Evolutionary conservation across 2,329 filamentous ascomycete species (phyloP), one percentile per base, ranked within the genome.

Genomic region (Ascochyta koolunga): DNA sequence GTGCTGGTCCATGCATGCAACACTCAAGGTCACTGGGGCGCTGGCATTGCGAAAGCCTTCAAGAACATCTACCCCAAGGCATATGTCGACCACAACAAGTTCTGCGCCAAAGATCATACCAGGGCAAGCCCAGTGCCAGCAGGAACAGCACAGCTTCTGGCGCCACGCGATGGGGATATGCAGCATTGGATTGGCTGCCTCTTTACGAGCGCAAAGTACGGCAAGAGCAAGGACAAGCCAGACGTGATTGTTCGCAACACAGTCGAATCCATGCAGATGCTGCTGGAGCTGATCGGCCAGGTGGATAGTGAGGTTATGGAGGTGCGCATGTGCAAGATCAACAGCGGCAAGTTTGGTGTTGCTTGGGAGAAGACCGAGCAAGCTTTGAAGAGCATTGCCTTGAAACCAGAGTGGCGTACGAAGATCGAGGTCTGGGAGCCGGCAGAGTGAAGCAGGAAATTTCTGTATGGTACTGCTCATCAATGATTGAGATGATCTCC

Each of bases 1-100:
- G 75, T 83, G 15, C 70, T 87, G 15, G 78, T 86, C 52, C 84
- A 87, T 67, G 83, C 84, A 11, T 86, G 84, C 72, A 87, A 87
- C 67, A 80, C 79, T 44, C 70, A 78, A 56, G 85, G 84, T 5
- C 65, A 64, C 13, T 87, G 85, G 85, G 82, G 83, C 39, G 77
- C 76, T 3, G 85, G 85, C n/a, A 84, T 87, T 47, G 85, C 84
- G 2, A 59, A 64, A 29, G 74, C 70, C 0, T 86, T 86, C 71
- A 78, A 75, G 19, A 54, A 69, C 4, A 69, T 69, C 19, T 86
- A 84, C 53, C 83, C 83, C 0, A 62, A 68, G 0, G 83, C 83
- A 1, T 84, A 76, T 70, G 54, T 68, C 2, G 60, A 75, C 19
- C 84, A 86, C 68, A 64, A 69, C 7, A 40, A 61, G 0, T 76